Percentiles rank a stretch among this genome's conserved stretches.
Conservation (phyloP, 2,329 filamentous ascomycete genomes). For the Dryadomyces quercivorus region DNA sequence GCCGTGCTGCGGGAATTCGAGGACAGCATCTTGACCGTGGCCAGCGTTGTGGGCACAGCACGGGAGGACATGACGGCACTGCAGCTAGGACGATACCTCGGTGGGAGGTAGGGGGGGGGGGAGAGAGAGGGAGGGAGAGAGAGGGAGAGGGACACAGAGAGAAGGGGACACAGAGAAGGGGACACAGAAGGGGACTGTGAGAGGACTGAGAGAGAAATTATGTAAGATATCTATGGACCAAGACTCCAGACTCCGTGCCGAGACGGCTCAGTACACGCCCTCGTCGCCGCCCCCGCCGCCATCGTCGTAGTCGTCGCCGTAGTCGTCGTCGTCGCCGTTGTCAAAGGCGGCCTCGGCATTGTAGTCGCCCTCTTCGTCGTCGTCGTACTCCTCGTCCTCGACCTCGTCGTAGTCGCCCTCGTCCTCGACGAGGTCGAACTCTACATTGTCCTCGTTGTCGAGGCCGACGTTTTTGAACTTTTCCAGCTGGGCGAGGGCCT, state of each 20-base stretch:
- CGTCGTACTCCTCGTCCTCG: constrained; percentile 39
- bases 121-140: not conserved
- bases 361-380: constrained; percentile 49
- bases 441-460: constrained; percentile 21
- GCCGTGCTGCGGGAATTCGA: constrained; percentile 53
- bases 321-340: constrained; percentile 39
- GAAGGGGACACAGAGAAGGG: not conserved
- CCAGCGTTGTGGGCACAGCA: constrained; percentile 43
- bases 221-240: not conserved
- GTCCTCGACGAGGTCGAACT: constrained; percentile 35
- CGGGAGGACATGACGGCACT: constrained; percentile 50
- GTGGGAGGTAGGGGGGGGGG: constrained; percentile 14
- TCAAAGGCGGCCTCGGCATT: constrained; percentile 51
- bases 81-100: constrained; percentile 36
- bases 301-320: constrained; percentile 34
- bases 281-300: constrained; percentile 28
- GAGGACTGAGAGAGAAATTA: too few relatives aligned
- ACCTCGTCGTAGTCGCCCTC: constrained; percentile 34
- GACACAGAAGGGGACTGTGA: too few relatives aligned
- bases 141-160: not conserved
- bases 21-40: constrained; percentile 50
- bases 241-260: not conserved
- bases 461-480: constrained; percentile 29
- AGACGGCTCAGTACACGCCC: constrained; percentile 10
- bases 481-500: constrained; percentile 31